Percentiles rank a stretch among this genome's conserved stretches.
Evolutionary conservation across 495 filamentous ascomycete genomes (phyloP).

Genomic region (Aspergillus sclerotioniger): DNA sequence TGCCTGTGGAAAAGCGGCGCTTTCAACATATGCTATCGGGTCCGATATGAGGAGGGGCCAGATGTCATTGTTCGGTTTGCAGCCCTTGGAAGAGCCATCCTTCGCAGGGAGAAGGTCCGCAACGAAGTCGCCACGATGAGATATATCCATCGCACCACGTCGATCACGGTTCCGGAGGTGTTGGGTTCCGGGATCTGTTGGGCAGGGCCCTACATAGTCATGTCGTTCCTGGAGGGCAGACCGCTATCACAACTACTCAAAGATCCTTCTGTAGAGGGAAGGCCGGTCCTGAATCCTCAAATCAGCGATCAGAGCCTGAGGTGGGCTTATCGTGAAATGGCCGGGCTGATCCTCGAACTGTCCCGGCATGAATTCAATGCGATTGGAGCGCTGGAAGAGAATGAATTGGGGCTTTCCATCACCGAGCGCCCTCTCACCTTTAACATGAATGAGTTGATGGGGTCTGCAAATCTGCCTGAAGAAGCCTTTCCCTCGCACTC

Average conservation of each 20-base stretch:
- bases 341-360: no score
- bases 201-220: constrained; percentile 5
- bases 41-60: constrained; percentile 14
- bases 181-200: constrained; percentile 9
- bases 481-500: no score
- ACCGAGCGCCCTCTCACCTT: no score
- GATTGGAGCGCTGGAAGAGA: no score
- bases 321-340: no score
- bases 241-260: background rate
- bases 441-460: no score
- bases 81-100: constrained; percentile 18
- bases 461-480: no score
- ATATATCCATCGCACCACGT: constrained; percentile 6
- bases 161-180: constrained; percentile 5
- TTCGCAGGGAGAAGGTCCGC: constrained; percentile 14
- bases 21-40: constrained; percentile 16
- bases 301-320: no score
- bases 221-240: constrained; percentile 2
- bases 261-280: constrained; percentile 6
- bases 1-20: no score
- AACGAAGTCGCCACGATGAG: constrained; percentile 17
- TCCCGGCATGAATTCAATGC: no score
- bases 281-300: constrained; percentile 2
- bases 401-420: no score
- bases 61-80: constrained; percentile 20